Base-by-base conservation (phyloP, 768 basidiomycete genomes). In the Mycena kentingensis region DNA sequence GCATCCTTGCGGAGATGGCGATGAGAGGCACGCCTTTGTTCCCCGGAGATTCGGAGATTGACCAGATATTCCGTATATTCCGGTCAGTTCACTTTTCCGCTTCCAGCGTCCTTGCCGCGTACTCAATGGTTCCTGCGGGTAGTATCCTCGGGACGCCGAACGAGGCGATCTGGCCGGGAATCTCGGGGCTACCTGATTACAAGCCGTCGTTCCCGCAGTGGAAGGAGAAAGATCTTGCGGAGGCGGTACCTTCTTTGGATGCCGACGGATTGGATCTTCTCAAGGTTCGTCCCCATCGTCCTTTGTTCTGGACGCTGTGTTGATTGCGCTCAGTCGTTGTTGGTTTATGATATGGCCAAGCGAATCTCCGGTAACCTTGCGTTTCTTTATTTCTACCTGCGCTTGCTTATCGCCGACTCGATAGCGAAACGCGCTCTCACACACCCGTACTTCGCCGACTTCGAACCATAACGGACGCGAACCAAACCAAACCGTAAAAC, bases 51-150 rank as follows among this genome's bases (percentile, higher is more conserved):
- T 98, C 97, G 25, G 97, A 99, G 74, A 99, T 98, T 64, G 97
- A 99, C 72, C 97, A 99, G 77, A 98, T 98, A 57, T 98, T 98
- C 82, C 88, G 91, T 71, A 99, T 99, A 64, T 99, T 98, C 79
- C 83, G 92, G 97, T 95, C 5, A 46, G 81, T 70, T 32, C 24
- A 34, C 25, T 49, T 35, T 22, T 52, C 57, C 50, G 47, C 18
- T 45, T 29, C 47, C 18, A 27, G 35, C 31, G 6, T 7, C 2
- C 18, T 1, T 46, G 16, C 19, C 26, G 22, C 12, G 25, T 3
- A 38, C 24, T n/a, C 31, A 28, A 11, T 18, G 26, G 25, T 24
- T 47, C 19, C 36, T 22, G 16, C 31, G 46, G 56, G 36, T 37
- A 98, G 97, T 63, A 82, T 97, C 22, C 79, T 99, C 38, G 97